These are phyloP conservation scores for Blastomyces emzantsi DNA, from an alignment of 2,329 filamentous ascomycete species.

Conservation along the genomic window DNA sequence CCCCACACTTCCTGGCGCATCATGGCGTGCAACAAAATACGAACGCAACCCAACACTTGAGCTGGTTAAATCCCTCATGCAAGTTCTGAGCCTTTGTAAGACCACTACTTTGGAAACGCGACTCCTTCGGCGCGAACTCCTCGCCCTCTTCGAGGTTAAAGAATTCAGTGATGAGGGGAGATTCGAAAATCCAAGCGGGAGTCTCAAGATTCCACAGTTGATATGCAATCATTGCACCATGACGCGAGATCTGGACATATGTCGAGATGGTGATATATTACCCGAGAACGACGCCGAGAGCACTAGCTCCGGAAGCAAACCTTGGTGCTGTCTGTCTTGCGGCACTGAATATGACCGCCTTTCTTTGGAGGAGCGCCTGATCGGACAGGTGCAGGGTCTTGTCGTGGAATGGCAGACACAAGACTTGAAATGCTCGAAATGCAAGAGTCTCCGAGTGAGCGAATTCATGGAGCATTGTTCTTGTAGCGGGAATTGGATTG, in stretches of 20 bases:
- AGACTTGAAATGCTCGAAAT: slow-evolving; percentile 78
- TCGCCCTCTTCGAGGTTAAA: slow-evolving; percentile 83
- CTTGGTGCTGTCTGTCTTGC: slow-evolving; percentile 73
- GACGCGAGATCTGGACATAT: slow-evolving; percentile 81
- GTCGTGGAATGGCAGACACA: slow-evolving; percentile 77
- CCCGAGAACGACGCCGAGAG: slow-evolving; percentile 38
- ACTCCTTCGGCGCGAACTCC: slow-evolving; percentile 76
- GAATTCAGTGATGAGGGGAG: slow-evolving; percentile 86
- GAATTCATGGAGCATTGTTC: slow-evolving; percentile 96
- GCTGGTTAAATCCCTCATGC: slow-evolving; percentile 86
- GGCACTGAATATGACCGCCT: slow-evolving; percentile 66
- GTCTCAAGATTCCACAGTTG: slow-evolving; percentile 62
- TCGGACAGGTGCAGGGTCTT: slow-evolving; percentile 65
- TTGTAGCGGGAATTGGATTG: slow-evolving; percentile 78
- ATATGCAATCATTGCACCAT: slow-evolving; percentile 88
- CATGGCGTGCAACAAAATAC: slow-evolving; percentile 46
- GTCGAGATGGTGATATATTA: slow-evolving; percentile 75
- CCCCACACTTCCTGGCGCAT: slow-evolving; percentile 56
- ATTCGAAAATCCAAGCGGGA: slow-evolving; percentile 76
- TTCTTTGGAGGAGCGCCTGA: slow-evolving; percentile 70
- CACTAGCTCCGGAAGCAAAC: slow-evolving; percentile 29
- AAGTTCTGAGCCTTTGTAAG: slow-evolving; percentile 83
- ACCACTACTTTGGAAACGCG: slow-evolving; percentile 83
- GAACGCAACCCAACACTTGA: slow-evolving; percentile 70
- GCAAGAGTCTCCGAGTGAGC: slow-evolving; percentile 59